These are phyloP conservation scores for Crithidia sp. DNA, from an alignment of 208 protist genomes.

Conservation along the genomic window DNA sequence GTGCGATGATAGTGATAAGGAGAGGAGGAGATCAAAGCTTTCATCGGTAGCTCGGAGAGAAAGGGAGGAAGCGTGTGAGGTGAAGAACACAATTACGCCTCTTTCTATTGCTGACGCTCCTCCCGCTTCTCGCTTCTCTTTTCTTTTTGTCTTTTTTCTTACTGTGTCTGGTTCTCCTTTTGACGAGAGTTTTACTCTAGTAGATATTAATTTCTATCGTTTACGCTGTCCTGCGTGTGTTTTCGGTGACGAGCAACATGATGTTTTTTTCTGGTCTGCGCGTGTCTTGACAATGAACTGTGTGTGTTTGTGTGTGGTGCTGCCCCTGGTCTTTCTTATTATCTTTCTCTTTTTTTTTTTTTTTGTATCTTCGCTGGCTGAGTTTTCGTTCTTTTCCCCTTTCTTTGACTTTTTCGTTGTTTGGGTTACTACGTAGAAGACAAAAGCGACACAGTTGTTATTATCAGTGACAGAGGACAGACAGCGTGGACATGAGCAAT, in stretches of 20 bases:
- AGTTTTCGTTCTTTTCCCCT: not conserved
- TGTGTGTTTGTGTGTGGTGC: not conserved
- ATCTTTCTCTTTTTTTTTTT: not conserved
- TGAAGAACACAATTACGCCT: too few relatives aligned
- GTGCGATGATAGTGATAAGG: too few relatives aligned
- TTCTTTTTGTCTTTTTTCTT: not conserved
- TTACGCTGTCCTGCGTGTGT: not conserved
- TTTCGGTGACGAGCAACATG: not conserved
- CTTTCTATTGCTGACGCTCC: too few relatives aligned
- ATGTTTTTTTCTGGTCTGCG: constrained; percentile 9
- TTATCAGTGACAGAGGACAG: too few relatives aligned
- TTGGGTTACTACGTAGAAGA: too few relatives aligned
- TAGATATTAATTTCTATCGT: not conserved
- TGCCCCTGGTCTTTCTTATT: not conserved
- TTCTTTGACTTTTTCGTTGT: not conserved
- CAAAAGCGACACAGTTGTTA: too few relatives aligned
- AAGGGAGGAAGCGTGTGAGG: too few relatives aligned
- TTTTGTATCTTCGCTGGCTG: too few relatives aligned
- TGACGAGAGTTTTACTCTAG: too few relatives aligned
- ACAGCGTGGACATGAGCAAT: too few relatives aligned
- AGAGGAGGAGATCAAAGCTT: too few relatives aligned
- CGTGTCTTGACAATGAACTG: not conserved
- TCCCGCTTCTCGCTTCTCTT: constrained; percentile 3
- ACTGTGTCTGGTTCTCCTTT: not conserved
- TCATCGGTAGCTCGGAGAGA: too few relatives aligned